phyloP scores from a whole-genome alignment of 768 basidiomycete genomes.

The Rhodotorula taiwanensis region DNA sequence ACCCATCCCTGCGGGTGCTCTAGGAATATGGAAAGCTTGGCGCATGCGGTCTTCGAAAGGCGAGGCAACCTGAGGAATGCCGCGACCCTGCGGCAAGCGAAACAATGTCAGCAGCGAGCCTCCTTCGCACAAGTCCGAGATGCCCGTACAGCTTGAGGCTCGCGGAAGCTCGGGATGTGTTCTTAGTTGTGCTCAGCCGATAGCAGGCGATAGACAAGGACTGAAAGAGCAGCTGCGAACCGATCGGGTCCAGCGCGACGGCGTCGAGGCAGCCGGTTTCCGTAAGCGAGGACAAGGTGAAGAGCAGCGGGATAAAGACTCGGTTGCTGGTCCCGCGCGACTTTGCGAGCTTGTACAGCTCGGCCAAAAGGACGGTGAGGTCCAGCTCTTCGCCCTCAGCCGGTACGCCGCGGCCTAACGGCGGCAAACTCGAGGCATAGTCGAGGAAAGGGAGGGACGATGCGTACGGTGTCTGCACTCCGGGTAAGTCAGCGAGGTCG shows the following conservation, averaged over 20 bases:
- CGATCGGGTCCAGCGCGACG: slow-evolving; percentile 11
- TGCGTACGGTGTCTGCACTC: not conserved
- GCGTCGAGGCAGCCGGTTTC: slow-evolving; percentile 57
- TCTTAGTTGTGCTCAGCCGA: no score
- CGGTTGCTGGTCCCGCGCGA: slow-evolving; percentile 58
- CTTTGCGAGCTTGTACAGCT: slow-evolving; percentile 54
- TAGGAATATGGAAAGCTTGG: no score
- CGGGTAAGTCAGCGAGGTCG: slow-evolving; percentile 43
- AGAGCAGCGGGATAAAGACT: slow-evolving; percentile 72
- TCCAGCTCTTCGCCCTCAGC: slow-evolving; percentile 51
- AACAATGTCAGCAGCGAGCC: no score
- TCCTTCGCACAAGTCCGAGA: no score
- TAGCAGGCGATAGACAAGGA: no score
- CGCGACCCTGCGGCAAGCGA: no score
- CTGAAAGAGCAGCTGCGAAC: slow-evolving; percentile 9
- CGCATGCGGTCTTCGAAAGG: no score
- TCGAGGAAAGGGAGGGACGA: slow-evolving; percentile 24
- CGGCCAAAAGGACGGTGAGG: slow-evolving; percentile 54
- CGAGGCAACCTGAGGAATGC: no score
- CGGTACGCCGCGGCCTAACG: no score
- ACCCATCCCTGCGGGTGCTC: no score
- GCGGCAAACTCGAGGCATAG: slow-evolving; percentile 32
- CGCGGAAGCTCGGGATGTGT: no score
- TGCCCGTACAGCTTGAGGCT: no score
- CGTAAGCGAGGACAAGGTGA: slow-evolving; percentile 65